phyloP scores from a whole-genome alignment of 2,329 filamentous ascomycete species.

The Fusarium robinianum region DNA sequence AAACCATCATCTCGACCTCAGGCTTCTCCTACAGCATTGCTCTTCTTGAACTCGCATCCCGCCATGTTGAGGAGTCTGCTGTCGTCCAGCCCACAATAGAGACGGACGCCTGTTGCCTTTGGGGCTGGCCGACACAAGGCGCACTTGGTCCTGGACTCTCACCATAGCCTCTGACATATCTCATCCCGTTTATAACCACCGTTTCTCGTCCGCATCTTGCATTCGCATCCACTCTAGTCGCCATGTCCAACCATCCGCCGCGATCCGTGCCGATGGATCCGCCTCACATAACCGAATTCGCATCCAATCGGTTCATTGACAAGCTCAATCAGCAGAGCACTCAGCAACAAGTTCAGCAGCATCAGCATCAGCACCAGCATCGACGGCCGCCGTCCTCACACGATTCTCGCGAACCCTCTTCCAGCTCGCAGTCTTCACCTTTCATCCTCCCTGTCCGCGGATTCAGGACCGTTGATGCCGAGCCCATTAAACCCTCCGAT shows the following conservation, averaged over 20 bases:
- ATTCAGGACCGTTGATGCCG: constrained; percentile 41
- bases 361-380: constrained; percentile 44
- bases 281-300: constrained; percentile 68
- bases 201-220: constrained; percentile 24
- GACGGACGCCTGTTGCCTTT: constrained; percentile 38
- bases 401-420: constrained; percentile 30
- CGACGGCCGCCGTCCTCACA: constrained; percentile 29
- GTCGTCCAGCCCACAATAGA: constrained; percentile 40
- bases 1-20: constrained; percentile 19
- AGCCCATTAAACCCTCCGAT: constrained; percentile 38
- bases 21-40: constrained; percentile 16
- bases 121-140: constrained; percentile 38
- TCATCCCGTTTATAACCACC: constrained; percentile 6
- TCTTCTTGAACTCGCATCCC: constrained; percentile 14
- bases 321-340: constrained; percentile 62
- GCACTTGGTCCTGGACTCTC: constrained; percentile 19
- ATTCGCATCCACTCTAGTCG: constrained; percentile 24
- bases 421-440: constrained; percentile 42
- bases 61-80: constrained; percentile 41
- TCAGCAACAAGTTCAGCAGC: constrained; percentile 50
- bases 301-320: constrained; percentile 65
- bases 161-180: constrained; percentile 6
- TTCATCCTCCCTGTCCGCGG: constrained; percentile 57
- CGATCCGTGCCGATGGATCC: constrained; percentile 58
- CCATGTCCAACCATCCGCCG: constrained; percentile 42